Conservation (phyloP, 164 flowering plant species). For the Stephania cephalantha region DNA sequence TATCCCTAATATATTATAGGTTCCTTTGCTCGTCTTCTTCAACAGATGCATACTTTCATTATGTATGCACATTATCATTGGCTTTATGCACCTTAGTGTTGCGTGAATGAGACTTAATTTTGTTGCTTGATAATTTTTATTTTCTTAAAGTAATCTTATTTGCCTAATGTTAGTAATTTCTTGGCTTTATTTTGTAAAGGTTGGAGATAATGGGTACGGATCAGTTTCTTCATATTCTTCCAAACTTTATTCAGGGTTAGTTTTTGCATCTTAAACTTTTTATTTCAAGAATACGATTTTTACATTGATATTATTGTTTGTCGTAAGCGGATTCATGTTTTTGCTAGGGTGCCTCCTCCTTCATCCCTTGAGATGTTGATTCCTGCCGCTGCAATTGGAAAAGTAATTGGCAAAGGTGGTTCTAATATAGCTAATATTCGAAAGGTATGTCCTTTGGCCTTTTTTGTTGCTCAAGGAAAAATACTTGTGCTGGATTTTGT, state of each 20-base stretch:
- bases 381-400: constrained; percentile 82
- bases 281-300: background rate
- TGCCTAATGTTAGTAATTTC: background rate
- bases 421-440: constrained; percentile 70
- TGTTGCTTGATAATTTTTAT: background rate
- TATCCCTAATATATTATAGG: background rate
- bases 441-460: constrained; percentile 47
- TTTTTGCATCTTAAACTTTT: constrained; percentile 9
- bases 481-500: background rate
- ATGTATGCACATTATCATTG: background rate
- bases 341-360: constrained; percentile 49
- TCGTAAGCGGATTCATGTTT: background rate
- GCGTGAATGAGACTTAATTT: background rate
- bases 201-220: constrained; percentile 69
- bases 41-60: background rate
- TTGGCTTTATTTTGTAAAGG: constrained; percentile 30
- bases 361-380: constrained; percentile 68
- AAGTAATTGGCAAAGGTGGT: constrained; percentile 89
- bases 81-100: background rate
- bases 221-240: constrained; percentile 66
- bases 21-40: background rate
- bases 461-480: background rate
- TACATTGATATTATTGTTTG: background rate
- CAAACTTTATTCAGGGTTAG: constrained; percentile 73
- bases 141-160: background rate